Evolutionary conservation across 2,329 filamentous ascomycete genomes (phyloP).

Genomic region (Clarireedia monteithiana): DNA sequence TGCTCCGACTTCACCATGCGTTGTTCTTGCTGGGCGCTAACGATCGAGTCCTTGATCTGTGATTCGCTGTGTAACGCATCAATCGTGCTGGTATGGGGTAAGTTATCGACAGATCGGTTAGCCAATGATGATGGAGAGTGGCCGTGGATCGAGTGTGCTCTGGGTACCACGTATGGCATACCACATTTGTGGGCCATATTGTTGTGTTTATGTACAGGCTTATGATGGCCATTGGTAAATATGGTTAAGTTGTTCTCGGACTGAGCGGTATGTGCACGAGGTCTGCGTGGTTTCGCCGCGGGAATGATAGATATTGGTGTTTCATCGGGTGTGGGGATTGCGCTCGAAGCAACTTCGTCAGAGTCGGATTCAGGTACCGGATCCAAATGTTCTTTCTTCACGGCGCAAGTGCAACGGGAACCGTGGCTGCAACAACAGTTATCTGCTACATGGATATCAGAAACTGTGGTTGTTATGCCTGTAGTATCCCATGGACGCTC

Average conservation of each 20-base stretch:
- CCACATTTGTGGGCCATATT: conserved; percentile 54
- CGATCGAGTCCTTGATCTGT: conserved; percentile 31
- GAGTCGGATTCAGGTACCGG: conserved; percentile 58
- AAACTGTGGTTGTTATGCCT: conserved; percentile 24
- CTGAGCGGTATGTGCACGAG: conserved; percentile 54
- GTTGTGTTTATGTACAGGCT: conserved; percentile 52
- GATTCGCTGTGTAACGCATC: conserved; percentile 32
- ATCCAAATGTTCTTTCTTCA: conserved; percentile 57
- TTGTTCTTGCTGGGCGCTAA: conserved; percentile 33
- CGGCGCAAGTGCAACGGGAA: conserved; percentile 55
- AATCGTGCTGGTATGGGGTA: conserved; percentile 34
- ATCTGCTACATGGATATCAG: conserved; percentile 38
- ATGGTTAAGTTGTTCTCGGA: conserved; percentile 51
- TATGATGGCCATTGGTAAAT: conserved; percentile 58
- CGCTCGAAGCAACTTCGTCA: conserved; percentile 39
- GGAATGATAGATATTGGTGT: conserved; percentile 31
- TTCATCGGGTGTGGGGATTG: conserved; percentile 30
- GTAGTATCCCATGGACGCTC: conserved; percentile 25
- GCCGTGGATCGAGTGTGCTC: conserved; percentile 48
- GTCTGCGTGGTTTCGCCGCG: conserved; percentile 36
- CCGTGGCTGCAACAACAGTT: conserved; percentile 66
- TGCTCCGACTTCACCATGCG: conserved; percentile 54
- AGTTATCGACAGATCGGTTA: conserved; percentile 39
- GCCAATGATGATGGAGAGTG: conserved; percentile 41
- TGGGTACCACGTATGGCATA: conserved; percentile 49